Base-by-base conservation (phyloP, 345 rosid genomes). In the Eucalyptus curtisii region DNA sequence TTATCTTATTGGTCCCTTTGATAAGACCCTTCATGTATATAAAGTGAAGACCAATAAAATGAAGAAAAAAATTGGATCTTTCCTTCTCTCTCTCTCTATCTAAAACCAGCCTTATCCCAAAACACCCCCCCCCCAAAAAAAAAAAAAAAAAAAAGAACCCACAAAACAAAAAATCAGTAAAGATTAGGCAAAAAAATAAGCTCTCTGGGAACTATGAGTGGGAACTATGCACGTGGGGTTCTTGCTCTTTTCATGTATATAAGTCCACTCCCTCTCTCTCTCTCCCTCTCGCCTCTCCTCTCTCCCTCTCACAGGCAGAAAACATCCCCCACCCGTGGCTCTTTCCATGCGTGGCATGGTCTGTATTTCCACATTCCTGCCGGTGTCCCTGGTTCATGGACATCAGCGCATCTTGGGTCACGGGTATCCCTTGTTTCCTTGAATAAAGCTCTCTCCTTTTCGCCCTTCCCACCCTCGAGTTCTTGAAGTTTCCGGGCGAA, bases 1-100 rank as follows among this genome's bases (percentile, higher is more conserved):
- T 91, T 92, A 90, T 90, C 90, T 88, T 48, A 76, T 53, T 86
- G 87, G 89, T 16, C 88, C 76, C 64, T 48, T 9, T 89, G 89
- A 91, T 91, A 91, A 91, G 93, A 37, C 91, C 89, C 57, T 50
- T 17, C 42, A 82, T 81, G 85, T 48, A 52, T 84, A 25, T 53
- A 87, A 57, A 57, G 79, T 37, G 79, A 85, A 40, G 33, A 33
- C 42, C 22, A 24, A 76, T 13, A 49, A 17, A 17, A 50, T 52
- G 4, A 44, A 57, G 10, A 89, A 79, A 89, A 64, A 87, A 87
- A 87, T 44, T 88, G 84, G 6, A 89, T 84, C 84, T 55, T 11
- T 66, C 49, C 40, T 88, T 68, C 68, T 49, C 86, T 52, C 66
- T 87, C 82, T 90, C 88, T 86, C 53, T 49, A 44, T 64, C 85